phyloP scores from a whole-genome alignment of 345 rosid species.

The Moringa oleifera region DNA sequence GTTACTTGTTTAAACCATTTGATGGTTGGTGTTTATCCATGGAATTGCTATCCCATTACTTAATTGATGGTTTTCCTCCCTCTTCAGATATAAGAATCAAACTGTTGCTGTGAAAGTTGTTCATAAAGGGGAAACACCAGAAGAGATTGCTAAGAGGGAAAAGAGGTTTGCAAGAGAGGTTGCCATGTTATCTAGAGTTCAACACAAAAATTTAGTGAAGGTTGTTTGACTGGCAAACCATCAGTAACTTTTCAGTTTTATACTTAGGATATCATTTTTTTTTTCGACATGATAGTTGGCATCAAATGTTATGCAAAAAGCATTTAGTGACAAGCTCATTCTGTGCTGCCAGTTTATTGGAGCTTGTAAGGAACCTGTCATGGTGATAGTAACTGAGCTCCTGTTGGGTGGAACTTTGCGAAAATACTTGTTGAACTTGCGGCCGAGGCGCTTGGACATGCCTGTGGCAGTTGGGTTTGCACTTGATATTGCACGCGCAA shows the following conservation, averaged over 20 bases:
- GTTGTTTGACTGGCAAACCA: constrained; percentile 27
- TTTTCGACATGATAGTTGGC: too few species aligned
- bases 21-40: background rate
- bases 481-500: constrained; percentile 97
- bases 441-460: constrained; percentile 69
- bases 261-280: too few species aligned
- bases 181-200: constrained; percentile 84
- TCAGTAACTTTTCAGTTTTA: too few species aligned
- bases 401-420: constrained; percentile 84
- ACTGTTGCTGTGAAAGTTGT: constrained; percentile 84
- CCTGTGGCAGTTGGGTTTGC: constrained; percentile 73
- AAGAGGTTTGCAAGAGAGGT: constrained; percentile 83
- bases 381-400: constrained; percentile 97
- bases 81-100: constrained; percentile 67
- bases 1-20: background rate
- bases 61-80: constrained; percentile 4
- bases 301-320: background rate
- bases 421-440: constrained; percentile 58
- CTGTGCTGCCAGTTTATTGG: constrained; percentile 70
- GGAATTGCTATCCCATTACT: constrained; percentile 8
- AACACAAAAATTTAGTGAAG: constrained; percentile 91
- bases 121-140: constrained; percentile 73
- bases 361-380: constrained; percentile 91
- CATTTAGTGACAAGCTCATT: constrained; percentile 1
- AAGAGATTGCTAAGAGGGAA: constrained; percentile 75